phyloP scores from a whole-genome alignment of 164 flowering plant species.

The Protea cynaroides region DNA sequence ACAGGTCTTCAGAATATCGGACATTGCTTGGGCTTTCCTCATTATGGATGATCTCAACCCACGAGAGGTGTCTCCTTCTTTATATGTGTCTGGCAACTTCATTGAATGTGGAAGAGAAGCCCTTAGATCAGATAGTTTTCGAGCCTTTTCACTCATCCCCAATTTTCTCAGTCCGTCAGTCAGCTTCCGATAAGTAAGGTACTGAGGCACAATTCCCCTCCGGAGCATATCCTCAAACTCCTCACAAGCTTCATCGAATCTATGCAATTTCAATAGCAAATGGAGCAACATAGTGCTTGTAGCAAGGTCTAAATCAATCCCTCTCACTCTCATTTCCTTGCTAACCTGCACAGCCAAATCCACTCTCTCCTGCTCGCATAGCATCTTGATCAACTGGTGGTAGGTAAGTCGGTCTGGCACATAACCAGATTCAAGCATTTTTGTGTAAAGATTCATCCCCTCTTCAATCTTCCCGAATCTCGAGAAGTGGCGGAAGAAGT shows the following conservation, averaged over 20 bases:
- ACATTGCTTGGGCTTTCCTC: slow-evolving; percentile 52
- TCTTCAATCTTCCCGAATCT: slow-evolving; percentile 56
- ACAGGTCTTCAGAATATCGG: slow-evolving; percentile 50
- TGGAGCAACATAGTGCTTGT: slow-evolving; percentile 72
- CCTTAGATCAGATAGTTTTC: slow-evolving; percentile 42
- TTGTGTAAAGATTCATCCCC: slow-evolving; percentile 70
- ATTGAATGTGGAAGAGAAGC: slow-evolving; percentile 55
- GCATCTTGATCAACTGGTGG: slow-evolving; percentile 69
- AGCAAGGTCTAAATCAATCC: slow-evolving; percentile 61
- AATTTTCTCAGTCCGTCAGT: slow-evolving; percentile 37
- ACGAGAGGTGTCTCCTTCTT: slow-evolving; percentile 19
- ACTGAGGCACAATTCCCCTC: slow-evolving; percentile 61
- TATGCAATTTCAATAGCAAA: slow-evolving; percentile 58
- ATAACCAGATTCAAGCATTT: slow-evolving; percentile 69
- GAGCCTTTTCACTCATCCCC: slow-evolving; percentile 46
- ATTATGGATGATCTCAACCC: slow-evolving; percentile 43
- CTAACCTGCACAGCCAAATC: slow-evolving; percentile 56
- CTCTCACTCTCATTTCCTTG: slow-evolving; percentile 68
- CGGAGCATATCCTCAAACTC: slow-evolving; percentile 68
- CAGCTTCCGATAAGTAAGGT: slow-evolving; percentile 57
- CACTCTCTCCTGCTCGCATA: slow-evolving; percentile 57
- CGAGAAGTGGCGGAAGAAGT: slow-evolving; percentile 54
- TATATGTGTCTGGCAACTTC: slow-evolving; percentile 48
- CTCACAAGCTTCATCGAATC: slow-evolving; percentile 50
- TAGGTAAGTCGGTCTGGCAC: slow-evolving; percentile 62